Conservation (phyloP, 2,329 filamentous ascomycete species). For the Aspergillus ochraceoroseus region DNA sequence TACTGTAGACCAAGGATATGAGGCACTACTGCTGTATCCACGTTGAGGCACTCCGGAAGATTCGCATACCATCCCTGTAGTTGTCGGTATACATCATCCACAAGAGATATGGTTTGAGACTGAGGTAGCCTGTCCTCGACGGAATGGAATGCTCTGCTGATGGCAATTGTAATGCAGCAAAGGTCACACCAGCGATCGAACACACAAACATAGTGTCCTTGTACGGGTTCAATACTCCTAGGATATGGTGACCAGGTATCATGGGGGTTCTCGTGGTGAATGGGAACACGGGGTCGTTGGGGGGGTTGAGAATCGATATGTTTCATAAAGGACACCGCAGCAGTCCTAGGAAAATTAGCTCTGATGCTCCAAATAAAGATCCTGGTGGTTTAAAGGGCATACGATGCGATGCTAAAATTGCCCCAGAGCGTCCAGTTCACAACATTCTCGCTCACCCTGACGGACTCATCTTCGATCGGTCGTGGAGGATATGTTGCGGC, state of each 20-base stretch:
- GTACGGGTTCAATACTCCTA: slow-evolving; percentile 14
- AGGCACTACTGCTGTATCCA: slow-evolving; percentile 21
- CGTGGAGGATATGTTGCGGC: slow-evolving; percentile 15
- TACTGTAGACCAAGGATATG: slow-evolving; percentile 29
- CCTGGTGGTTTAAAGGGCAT: background rate
- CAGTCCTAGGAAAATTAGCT: slow-evolving; percentile 14
- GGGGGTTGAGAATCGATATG: slow-evolving; percentile 18
- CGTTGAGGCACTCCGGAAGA: slow-evolving; percentile 25
- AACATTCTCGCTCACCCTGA: slow-evolving; percentile 12
- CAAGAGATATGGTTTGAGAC: slow-evolving; percentile 12
- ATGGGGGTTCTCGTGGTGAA: slow-evolving; percentile 12
- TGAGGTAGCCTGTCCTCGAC: slow-evolving; percentile 13
- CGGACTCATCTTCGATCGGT: slow-evolving; percentile 10
- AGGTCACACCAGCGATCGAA: slow-evolving; percentile 27
- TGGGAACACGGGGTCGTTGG: slow-evolving; percentile 14
- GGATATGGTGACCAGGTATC: slow-evolving; percentile 29
- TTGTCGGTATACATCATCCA: slow-evolving; percentile 20
- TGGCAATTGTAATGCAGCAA: slow-evolving; percentile 18
- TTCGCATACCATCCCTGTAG: slow-evolving; percentile 25
- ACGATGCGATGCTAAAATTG: slow-evolving; percentile 19
- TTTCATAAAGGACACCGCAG: slow-evolving; percentile 21
- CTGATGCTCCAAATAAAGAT: background rate
- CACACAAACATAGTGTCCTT: slow-evolving; percentile 22
- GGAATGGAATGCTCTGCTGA: slow-evolving; percentile 21
- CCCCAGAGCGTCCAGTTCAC: slow-evolving; percentile 23